These are phyloP conservation scores for Chlamydomonas incerta DNA, from an alignment of 139 green algal species.

Conservation along the genomic window DNA sequence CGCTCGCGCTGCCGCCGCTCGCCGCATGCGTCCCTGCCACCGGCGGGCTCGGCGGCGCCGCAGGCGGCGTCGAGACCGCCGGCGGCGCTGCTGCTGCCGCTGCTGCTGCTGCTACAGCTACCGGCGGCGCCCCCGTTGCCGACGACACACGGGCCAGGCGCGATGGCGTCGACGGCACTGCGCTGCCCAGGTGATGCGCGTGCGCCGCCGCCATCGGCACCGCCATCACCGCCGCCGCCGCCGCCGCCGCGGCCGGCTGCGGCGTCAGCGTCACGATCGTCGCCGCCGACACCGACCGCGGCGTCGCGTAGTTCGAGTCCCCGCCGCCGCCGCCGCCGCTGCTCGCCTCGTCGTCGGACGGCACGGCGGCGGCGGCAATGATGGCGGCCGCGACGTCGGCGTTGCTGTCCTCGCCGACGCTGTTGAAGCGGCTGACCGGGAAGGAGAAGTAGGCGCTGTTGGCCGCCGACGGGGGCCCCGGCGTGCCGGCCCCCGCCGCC, in stretches of 20 bases:
- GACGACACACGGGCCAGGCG: neutral
- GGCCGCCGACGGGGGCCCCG: neutral
- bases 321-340: no score
- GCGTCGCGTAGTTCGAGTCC: no score
- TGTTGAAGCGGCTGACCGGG: neutral
- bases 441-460: neutral
- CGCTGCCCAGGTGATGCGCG: neutral
- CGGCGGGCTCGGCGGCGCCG: no score
- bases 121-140: neutral
- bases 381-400: neutral
- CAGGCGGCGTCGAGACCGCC: no score
- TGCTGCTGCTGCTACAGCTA: neutral
- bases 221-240: neutral
- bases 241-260: neutral
- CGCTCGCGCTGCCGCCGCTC: no score
- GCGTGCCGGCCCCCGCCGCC: no score
- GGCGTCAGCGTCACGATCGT: neutral
- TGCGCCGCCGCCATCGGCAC: neutral
- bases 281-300: no score
- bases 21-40: no score
- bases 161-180: neutral
- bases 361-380: no score
- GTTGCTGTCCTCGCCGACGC: neutral
- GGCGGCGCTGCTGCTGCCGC: neutral
- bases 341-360: neutral